phyloP scores from a whole-genome alignment of 768 basidiomycete species.

The Kwoniella sp. region DNA sequence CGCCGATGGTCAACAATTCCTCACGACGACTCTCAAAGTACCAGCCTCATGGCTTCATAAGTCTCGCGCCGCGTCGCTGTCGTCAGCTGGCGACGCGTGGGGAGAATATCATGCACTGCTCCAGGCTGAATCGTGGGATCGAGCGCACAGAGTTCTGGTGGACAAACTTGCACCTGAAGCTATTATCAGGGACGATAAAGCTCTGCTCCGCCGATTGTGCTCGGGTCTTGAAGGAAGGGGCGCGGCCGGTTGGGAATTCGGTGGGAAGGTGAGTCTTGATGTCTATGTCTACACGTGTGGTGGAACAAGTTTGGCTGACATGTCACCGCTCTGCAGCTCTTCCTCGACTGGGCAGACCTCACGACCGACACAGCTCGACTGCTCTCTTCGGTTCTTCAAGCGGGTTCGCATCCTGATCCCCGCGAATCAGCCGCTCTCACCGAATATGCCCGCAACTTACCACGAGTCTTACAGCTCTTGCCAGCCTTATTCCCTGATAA shows the following conservation, averaged over 20 bases:
- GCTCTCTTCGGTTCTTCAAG: slow-evolving; percentile 15
- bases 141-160: slow-evolving; percentile 83
- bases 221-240: slow-evolving; percentile 64
- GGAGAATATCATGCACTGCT: slow-evolving; percentile 77
- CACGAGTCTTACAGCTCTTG: slow-evolving; percentile 37
- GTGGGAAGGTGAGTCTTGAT: slow-evolving; percentile 76
- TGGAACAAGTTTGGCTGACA: neutral
- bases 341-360: slow-evolving; percentile 9
- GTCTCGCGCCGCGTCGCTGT: slow-evolving; percentile 74
- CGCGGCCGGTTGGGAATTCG: slow-evolving; percentile 76
- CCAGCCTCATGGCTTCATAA: slow-evolving; percentile 87
- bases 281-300: neutral
- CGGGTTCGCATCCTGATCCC: slow-evolving; percentile 19
- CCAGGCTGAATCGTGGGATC: slow-evolving; percentile 67
- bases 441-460: slow-evolving; percentile 26
- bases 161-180: slow-evolving; percentile 86
- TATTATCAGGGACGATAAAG: slow-evolving; percentile 68
- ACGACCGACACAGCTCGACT: slow-evolving; percentile 8
- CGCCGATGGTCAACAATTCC: slow-evolving; percentile 39
- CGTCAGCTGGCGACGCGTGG: slow-evolving; percentile 67
- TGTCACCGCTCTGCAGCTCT: slow-evolving; percentile 1
- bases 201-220: slow-evolving; percentile 72
- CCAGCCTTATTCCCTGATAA: slow-evolving; percentile 45
- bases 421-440: slow-evolving; percentile 19
- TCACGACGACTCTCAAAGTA: slow-evolving; percentile 73